Evolutionary conservation across 306 rosid species (phyloP).

Genomic region (Acacia confusa): DNA sequence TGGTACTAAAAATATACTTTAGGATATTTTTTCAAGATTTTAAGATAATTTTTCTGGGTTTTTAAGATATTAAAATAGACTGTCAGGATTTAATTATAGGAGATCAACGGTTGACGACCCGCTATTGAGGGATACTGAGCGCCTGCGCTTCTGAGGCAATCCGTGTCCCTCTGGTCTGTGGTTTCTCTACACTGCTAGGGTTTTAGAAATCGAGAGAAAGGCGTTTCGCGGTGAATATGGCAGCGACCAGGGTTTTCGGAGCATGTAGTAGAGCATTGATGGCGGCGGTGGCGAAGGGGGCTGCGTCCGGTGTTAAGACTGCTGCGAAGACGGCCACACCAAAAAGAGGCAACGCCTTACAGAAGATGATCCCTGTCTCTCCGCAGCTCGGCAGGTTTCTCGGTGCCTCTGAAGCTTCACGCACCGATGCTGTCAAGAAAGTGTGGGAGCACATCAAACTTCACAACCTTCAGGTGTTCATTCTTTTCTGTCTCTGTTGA

Average conservation of each 20-base stretch:
- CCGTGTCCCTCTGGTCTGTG: no score
- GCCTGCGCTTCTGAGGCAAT: no score
- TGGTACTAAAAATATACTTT: no score
- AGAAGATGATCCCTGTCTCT: conserved; percentile 50
- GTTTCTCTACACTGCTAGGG: conserved; percentile 28
- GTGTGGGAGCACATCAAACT: conserved; percentile 51
- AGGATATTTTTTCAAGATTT: no score
- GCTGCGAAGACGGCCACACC: conserved; percentile 20
- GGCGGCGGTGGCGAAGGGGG: conserved; percentile 39
- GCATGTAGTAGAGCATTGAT: conserved; percentile 38
- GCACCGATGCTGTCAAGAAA: conserved; percentile 46
- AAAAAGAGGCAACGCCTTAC: conserved; percentile 23
- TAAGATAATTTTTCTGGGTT: no score
- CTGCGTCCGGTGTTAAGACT: conserved; percentile 11
- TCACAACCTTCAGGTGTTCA: conserved; percentile 50
- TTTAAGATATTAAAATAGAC: no score
- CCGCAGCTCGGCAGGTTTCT: conserved; percentile 48
- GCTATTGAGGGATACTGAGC: no score
- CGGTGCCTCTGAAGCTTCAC: conserved; percentile 40
- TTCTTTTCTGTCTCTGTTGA: background rate
- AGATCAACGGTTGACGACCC: no score
- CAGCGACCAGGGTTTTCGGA: conserved; percentile 43
- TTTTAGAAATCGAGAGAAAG: conserved; percentile 18
- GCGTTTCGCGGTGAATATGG: conserved; percentile 34
- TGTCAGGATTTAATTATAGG: no score